phyloP scores from a whole-genome alignment of 192 early-diverging fungal species.

The Piromyces finnis region DNA sequence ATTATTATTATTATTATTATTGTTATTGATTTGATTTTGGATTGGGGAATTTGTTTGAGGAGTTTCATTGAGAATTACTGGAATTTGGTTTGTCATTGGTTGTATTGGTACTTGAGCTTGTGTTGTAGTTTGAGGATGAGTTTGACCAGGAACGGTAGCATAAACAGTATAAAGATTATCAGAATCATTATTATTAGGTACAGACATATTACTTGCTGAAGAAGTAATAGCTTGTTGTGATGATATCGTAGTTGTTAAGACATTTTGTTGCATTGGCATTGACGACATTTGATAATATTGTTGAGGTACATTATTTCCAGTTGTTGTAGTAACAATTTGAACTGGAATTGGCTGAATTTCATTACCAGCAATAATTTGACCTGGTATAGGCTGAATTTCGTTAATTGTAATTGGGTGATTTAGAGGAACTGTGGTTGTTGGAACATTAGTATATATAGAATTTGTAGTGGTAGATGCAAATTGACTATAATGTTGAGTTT shows the following conservation, averaged over 20 bases:
- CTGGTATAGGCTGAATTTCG: neutral
- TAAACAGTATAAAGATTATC: neutral
- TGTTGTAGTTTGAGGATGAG: too few relatives aligned
- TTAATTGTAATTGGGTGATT: neutral
- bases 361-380: neutral
- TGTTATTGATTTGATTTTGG: too few relatives aligned
- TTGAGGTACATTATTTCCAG: neutral
- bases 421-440: neutral
- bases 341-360: neutral
- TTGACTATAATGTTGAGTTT: neutral
- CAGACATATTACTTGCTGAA: neutral
- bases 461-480: neutral
- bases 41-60: too few relatives aligned
- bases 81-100: too few relatives aligned
- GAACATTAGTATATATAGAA: neutral
- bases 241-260: neutral
- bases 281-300: neutral
- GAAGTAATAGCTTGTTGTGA: neutral
- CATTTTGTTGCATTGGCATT: neutral
- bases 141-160: too few relatives aligned
- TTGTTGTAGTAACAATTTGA: neutral
- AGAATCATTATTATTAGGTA: neutral
- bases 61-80: too few relatives aligned
- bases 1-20: too few relatives aligned
- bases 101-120: too few relatives aligned